phyloP scores from a whole-genome alignment of 352 stramenopile genomes.

The Globisporangium heterothallicum region DNA sequence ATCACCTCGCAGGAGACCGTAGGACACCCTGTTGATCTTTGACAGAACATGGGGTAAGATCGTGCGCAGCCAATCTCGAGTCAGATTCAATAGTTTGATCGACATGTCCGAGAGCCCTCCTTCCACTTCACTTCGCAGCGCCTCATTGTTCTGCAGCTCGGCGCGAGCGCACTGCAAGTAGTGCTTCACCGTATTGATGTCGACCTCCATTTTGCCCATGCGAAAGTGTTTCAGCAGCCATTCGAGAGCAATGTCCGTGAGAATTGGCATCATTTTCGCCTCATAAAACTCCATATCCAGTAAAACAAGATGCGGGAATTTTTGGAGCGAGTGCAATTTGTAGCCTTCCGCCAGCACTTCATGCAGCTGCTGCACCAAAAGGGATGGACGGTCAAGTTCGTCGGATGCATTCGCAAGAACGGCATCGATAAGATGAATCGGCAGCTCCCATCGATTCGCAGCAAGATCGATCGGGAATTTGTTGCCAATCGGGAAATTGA shows the following conservation, averaged over 20 bases:
- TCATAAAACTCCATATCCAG: conserved; percentile 97
- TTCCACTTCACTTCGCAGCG: conserved; percentile 77
- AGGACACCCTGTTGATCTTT: conserved; percentile 99
- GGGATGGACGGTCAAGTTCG: conserved; percentile 9
- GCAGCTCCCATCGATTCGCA: conserved; percentile 89
- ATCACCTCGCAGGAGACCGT: conserved; percentile 91
- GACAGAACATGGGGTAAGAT: conserved; percentile 98
- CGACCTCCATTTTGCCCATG: conserved; percentile 93
- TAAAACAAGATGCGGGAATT: conserved; percentile 96
- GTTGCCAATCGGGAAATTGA: conserved; percentile 91
- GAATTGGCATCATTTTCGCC: conserved; percentile 87
- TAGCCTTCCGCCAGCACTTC: conserved; percentile 91
- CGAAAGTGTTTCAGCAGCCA: conserved; percentile 88
- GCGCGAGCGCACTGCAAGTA: conserved; percentile 63
- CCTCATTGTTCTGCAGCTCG: conserved; percentile 66
- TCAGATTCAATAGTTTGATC: conserved; percentile 99
- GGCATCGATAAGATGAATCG: conserved; percentile 93
- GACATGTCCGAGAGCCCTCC: conserved; percentile 65
- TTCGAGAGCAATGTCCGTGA: conserved; percentile 83
- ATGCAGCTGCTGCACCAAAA: conserved; percentile 68
- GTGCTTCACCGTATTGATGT: conserved; percentile 50
- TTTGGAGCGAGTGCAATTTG: conserved; percentile 90
- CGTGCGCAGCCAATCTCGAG: conserved; percentile 95
- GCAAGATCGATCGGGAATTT: conserved; percentile 89
- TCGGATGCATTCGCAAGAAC: conserved; percentile 59